A percentile compares a stretch with the other conserved stretches of the same genome.
Conservation (phyloP, 2,329 filamentous ascomycete genomes). For the Epichloe sylvatica region DNA sequence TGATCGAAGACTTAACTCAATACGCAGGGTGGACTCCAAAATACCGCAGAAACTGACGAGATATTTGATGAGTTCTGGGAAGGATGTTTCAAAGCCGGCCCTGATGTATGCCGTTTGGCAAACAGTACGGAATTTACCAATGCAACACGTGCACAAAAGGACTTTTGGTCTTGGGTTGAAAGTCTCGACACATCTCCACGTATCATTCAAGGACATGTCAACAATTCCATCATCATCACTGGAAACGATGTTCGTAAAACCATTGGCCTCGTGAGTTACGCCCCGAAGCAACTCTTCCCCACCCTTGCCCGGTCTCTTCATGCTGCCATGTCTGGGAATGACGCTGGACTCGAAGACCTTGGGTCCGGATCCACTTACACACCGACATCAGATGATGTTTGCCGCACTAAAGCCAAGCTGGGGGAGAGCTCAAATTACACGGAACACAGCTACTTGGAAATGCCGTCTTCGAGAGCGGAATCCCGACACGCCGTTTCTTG, state of each 20-base stretch:
- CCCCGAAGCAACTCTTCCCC: slow-evolving; percentile 9
- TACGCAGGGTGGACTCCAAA: slow-evolving; percentile 18
- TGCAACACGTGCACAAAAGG: slow-evolving; percentile 13
- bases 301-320: slow-evolving; percentile 4
- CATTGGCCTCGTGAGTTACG: slow-evolving; percentile 19
- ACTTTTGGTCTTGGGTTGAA: slow-evolving; percentile 17
- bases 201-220: slow-evolving; percentile 6
- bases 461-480: neutral
- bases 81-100: slow-evolving; percentile 19
- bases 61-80: slow-evolving; percentile 20
- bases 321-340: slow-evolving; percentile 9
- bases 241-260: slow-evolving; percentile 15
- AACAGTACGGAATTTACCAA: slow-evolving; percentile 10
- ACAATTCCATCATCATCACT: slow-evolving; percentile 15
- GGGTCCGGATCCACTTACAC: neutral
- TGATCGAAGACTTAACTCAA: neutral
- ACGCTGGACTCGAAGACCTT: neutral
- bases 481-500: slow-evolving; percentile 13
- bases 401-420: slow-evolving; percentile 8
- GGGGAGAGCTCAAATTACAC: slow-evolving; percentile 2
- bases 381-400: slow-evolving; percentile 8
- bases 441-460: neutral
- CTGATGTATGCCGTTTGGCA: slow-evolving; percentile 15
- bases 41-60: slow-evolving; percentile 23
- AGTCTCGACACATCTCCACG: slow-evolving; percentile 15